Percentiles rank a stretch among this genome's conserved stretches.
These are phyloP conservation scores for Nemania bipapillata DNA, from an alignment of 2,329 filamentous ascomycete species.

Conservation along the genomic window DNA sequence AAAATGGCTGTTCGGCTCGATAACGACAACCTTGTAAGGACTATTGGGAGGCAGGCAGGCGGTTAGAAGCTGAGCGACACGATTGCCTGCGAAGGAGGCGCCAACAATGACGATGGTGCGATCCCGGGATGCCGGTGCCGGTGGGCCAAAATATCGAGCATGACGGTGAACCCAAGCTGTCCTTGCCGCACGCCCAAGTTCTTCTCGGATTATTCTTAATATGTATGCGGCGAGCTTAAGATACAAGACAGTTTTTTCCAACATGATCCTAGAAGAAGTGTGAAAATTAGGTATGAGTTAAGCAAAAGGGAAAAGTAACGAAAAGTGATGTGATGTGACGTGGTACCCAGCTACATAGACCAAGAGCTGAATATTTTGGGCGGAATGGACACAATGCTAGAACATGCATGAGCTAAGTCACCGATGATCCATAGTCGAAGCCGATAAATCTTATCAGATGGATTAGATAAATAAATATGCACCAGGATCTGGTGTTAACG, in stretches of 20 bases:
- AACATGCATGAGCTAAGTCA: not conserved
- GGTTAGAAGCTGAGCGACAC: constrained; percentile 19
- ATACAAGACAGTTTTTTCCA: constrained; percentile 11
- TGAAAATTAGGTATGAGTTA: not conserved
- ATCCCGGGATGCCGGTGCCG: not conserved
- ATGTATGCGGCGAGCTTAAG: constrained; percentile 12
- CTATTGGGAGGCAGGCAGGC: constrained; percentile 19
- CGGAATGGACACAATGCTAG: not conserved
- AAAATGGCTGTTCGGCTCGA: constrained; percentile 22
- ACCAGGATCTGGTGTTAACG: not conserved
- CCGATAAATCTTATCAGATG: constrained; percentile 7
- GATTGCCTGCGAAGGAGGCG: constrained; percentile 20
- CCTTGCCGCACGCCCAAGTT: constrained; percentile 12
- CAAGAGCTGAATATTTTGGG: not conserved
- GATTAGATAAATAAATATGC: not conserved
- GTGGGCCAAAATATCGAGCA: constrained; percentile 1
- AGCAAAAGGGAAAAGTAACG: not conserved
- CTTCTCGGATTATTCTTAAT: constrained; percentile 7
- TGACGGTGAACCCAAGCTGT: constrained; percentile 1
- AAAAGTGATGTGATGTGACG: not conserved
- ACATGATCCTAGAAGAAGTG: not conserved
- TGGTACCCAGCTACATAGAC: not conserved
- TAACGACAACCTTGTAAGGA: constrained; percentile 18
- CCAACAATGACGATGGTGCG: constrained; percentile 17
- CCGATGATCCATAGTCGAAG: not conserved